These are phyloP conservation scores for Claviceps arundinis DNA, from an alignment of 2,329 filamentous ascomycete species.

Conservation along the genomic window DNA sequence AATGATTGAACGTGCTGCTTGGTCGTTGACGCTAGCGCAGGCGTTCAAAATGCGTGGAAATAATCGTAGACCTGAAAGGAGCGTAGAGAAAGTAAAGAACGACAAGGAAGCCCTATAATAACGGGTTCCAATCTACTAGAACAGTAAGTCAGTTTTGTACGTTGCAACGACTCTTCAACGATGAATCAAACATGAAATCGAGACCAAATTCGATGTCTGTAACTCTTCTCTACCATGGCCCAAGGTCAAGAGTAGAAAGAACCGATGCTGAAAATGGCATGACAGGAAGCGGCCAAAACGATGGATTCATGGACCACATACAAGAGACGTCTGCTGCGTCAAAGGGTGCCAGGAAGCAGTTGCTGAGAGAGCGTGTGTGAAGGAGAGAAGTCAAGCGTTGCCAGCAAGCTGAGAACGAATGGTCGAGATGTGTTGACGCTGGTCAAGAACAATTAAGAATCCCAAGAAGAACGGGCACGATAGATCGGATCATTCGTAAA, in stretches of 20 bases:
- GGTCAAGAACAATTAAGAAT: background rate
- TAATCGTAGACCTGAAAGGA: background rate
- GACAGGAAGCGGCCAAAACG: background rate
- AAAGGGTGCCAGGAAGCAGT: background rate
- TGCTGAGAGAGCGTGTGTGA: background rate
- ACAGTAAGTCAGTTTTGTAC: background rate
- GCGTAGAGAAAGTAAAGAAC: background rate
- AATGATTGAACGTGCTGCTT: background rate
- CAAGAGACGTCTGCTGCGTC: conserved; percentile 3
- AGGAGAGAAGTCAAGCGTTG: background rate
- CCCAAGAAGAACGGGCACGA: background rate
- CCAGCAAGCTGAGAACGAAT: conserved; percentile 1
- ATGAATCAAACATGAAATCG: background rate
- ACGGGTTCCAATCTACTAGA: background rate
- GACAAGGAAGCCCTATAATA: background rate
- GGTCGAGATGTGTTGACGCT: background rate
- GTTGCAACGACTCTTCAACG: background rate
- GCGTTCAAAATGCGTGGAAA: background rate
- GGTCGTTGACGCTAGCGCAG: background rate
- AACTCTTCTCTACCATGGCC: too few relatives aligned
- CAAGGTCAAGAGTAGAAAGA: background rate
- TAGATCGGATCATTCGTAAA: background rate
- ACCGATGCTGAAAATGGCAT: background rate
- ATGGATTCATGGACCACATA: conserved; percentile 2
- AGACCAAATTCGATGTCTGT: background rate